A percentile compares a stretch with the other conserved stretches of the same genome.
These are phyloP conservation scores for Epithele typhae DNA, from an alignment of 768 basidiomycete genomes.

Conservation along the genomic window DNA sequence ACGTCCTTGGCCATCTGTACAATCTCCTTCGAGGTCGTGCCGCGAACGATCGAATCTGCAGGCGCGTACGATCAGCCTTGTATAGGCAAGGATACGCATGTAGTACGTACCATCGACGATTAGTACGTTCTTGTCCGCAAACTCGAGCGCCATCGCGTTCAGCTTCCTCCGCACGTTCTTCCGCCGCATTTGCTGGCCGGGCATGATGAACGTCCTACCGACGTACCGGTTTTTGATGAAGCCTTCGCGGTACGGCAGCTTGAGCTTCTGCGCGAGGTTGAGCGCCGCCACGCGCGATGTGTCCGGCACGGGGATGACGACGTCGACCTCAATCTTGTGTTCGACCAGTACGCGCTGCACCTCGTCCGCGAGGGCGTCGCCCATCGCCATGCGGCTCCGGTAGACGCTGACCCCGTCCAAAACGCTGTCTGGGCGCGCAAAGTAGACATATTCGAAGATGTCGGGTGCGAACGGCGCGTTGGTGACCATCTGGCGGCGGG, in stretches of 20 bases:
- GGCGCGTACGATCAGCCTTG: neutral
- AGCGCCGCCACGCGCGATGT: constrained; percentile 95
- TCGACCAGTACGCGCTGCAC: constrained; percentile 69
- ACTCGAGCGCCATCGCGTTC: constrained; percentile 98
- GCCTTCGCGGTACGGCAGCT: constrained; percentile 93
- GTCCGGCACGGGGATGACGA: constrained; percentile 98
- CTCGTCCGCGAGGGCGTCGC: constrained; percentile 88
- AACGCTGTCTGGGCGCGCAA: constrained; percentile 96
- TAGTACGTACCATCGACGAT: constrained; percentile 81
- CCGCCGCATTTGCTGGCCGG: constrained; percentile 91
- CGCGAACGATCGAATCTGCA: constrained; percentile 94
- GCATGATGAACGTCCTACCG: constrained; percentile 99
- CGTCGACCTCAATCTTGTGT: constrained; percentile 75
- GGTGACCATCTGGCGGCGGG: constrained; percentile 67
- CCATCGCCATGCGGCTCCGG: constrained; percentile 99
- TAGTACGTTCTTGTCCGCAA: constrained; percentile 85
- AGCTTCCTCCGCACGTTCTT: constrained; percentile 95
- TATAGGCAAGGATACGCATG: neutral
- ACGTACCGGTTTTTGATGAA: constrained; percentile 99
- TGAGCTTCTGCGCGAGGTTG: constrained; percentile 87
- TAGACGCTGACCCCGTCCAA: constrained; percentile 97
- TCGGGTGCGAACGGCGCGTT: constrained; percentile 86
- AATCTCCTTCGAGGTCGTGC: constrained; percentile 98
- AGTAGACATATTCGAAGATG: constrained; percentile 99
- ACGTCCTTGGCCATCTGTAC: constrained; percentile 99